A percentile compares a stretch with the other conserved stretches of the same genome.
phyloP scores from a whole-genome alignment of 116 monocot species.

The Cymodocea nodosa region DNA sequence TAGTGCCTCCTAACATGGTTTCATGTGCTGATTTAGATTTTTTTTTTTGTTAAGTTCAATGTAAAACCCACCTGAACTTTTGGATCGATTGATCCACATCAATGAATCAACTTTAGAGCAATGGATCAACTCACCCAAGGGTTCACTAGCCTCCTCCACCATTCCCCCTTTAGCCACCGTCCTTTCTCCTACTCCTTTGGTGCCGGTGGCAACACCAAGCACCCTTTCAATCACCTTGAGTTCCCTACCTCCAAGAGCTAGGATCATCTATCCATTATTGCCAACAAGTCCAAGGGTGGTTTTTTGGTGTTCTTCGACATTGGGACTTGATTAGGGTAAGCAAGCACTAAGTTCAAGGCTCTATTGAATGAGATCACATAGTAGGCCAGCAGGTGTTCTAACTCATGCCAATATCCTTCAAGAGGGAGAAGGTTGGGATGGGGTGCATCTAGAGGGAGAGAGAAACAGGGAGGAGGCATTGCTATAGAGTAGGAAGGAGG shows the following conservation, averaged over 20 bases:
- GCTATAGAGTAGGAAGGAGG: constrained; percentile 13
- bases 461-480: too few species aligned
- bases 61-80: too few species aligned
- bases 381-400: constrained; percentile 73
- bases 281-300: constrained; percentile 4
- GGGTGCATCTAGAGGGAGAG: constrained; percentile 6
- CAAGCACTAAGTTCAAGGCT: constrained; percentile 55
- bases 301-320: constrained; percentile 52
- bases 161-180: too few species aligned
- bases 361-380: constrained; percentile 43
- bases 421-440: constrained; percentile 7
- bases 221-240: constrained; percentile 34
- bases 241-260: constrained; percentile 9
- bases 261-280: constrained; percentile 11
- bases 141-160: too few species aligned
- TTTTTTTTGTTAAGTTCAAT: too few species aligned
- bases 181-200: too few species aligned
- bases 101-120: too few species aligned
- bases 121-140: too few species aligned
- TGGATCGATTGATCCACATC: too few species aligned
- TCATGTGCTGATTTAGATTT: too few species aligned
- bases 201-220: too few species aligned
- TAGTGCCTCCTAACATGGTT: too few species aligned
- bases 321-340: constrained; percentile 64
- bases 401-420: constrained; percentile 44